Evolutionary conservation across 2,329 filamentous ascomycete species (phyloP).

Genomic region (Trematosphaeria pertusa): DNA sequence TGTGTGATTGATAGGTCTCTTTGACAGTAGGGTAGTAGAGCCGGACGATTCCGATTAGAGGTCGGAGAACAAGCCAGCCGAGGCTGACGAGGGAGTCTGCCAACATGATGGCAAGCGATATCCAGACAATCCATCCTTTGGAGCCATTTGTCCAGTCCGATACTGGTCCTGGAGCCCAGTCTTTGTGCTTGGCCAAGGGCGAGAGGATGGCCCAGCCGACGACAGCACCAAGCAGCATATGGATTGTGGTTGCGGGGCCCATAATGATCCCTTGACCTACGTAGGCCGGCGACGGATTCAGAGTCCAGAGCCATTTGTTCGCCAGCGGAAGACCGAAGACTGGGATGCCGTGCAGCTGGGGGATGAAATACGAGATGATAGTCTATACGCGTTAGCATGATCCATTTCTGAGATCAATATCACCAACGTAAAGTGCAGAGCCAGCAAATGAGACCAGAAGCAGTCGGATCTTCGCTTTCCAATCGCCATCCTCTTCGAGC

Average conservation of each 20-base stretch:
- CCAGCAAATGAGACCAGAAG: constrained; percentile 65
- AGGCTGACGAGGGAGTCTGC: constrained; percentile 90
- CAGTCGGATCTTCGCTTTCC: constrained; percentile 68
- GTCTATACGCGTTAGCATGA: constrained; percentile 60
- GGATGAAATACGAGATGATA: constrained; percentile 87
- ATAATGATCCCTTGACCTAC: constrained; percentile 98
- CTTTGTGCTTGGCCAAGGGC: constrained; percentile 81
- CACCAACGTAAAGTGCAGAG: constrained; percentile 60
- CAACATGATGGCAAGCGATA: constrained; percentile 95
- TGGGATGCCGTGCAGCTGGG: constrained; percentile 82
- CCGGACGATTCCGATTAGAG: constrained; percentile 60
- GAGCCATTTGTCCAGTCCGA: constrained; percentile 90
- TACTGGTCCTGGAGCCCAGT: constrained; percentile 89
- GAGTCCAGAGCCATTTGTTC: constrained; percentile 86
- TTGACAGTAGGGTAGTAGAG: constrained; percentile 45
- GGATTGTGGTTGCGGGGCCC: constrained; percentile 91
- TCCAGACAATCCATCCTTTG: constrained; percentile 99
- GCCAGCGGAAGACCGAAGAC: constrained; percentile 80
- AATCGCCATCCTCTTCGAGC: constrained; percentile 55
- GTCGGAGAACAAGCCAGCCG: constrained; percentile 74
- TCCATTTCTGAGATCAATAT: constrained; percentile 5
- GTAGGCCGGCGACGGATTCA: constrained; percentile 97
- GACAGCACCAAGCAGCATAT: constrained; percentile 91
- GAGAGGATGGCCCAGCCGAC: constrained; percentile 92
- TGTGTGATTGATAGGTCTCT: constrained; percentile 37